Base-by-base conservation (phyloP, 139 green algal species). In the Pseudopediastrum boryanum region DNA sequence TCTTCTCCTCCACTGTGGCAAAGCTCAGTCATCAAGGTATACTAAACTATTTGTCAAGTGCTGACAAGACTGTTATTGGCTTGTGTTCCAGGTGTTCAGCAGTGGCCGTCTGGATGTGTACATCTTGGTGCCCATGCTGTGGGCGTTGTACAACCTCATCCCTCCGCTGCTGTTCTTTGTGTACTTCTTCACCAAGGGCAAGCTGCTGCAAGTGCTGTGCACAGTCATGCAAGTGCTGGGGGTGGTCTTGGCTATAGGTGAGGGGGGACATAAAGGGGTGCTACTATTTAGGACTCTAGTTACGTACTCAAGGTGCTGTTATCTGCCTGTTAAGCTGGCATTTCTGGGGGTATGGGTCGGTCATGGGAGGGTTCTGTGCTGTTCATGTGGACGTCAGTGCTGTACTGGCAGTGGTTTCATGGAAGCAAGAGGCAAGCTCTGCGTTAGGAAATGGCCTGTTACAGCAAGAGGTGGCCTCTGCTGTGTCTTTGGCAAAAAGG, bases 111-210 rank as follows among this genome's bases (percentile, higher is more conserved):
- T 82, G 50, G 65, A 76, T 33, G 76, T 76, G 42, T 83, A 78
- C 54, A 9, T 65, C 19, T 67, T 83, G 64, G 41, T 83, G 67
- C 54, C 77, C 25, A 70, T 83, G 16, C 59, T 77, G 36, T 83
- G 77, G 77, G 77, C 77, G 1, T 31, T 71, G 19, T 83, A 83
- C 77, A 83, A 83, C 42, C 39, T 58, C 41, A 52, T 83, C 33
- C 77, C 77, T 2, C 67, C 77, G 0, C 7, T 70, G 62, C 67
- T 83, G 39, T 83, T 83, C 67, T 77, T 83, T 13, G 56, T 78
- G 29, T 83, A 83, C 77, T 72, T 83, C 29, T 83, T 77, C 76
- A 77, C 76, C 12, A 82, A 82, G 66, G 75, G 75, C 0, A 19
- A 50, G 8, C 27, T 81, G 21, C 63, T 81, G 35, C 36, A 70